Evolutionary conservation across 345 rosid genomes (phyloP).

Genomic region (Corymbia maculata): DNA sequence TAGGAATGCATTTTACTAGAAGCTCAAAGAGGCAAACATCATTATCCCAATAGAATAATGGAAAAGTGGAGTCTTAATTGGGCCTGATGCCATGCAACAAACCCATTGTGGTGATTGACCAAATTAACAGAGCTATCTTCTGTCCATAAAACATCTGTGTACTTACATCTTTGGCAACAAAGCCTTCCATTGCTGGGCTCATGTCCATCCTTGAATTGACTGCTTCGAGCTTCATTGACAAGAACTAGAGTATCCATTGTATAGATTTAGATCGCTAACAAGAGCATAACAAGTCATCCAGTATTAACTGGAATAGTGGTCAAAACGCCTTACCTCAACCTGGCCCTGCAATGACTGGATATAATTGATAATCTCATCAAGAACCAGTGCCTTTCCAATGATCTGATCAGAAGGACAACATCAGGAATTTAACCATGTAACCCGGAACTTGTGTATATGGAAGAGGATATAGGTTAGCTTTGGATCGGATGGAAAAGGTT

Average conservation of each 20-base stretch:
- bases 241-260: constrained; percentile 42
- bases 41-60: neutral
- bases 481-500: neutral
- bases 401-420: constrained; percentile 34
- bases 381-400: constrained; percentile 94
- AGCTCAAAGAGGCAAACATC: neutral
- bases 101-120: neutral
- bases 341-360: constrained; percentile 87
- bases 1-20: neutral
- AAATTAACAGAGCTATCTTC: neutral
- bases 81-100: neutral
- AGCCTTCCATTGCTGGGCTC: constrained; percentile 46
- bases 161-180: constrained; percentile 73
- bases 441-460: neutral
- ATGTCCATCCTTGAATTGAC: constrained; percentile 58
- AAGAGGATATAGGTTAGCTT: neutral
- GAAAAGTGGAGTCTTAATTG: neutral
- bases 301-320: neutral
- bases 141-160: neutral
- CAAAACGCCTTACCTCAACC: constrained; percentile 60
- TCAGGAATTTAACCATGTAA: neutral
- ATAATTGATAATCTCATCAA: constrained; percentile 96
- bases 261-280: neutral
- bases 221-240: constrained; percentile 93
- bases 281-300: neutral